Conservation (phyloP, 2,329 filamentous ascomycete species). For the Pseudogymnoascus sp. region DNA sequence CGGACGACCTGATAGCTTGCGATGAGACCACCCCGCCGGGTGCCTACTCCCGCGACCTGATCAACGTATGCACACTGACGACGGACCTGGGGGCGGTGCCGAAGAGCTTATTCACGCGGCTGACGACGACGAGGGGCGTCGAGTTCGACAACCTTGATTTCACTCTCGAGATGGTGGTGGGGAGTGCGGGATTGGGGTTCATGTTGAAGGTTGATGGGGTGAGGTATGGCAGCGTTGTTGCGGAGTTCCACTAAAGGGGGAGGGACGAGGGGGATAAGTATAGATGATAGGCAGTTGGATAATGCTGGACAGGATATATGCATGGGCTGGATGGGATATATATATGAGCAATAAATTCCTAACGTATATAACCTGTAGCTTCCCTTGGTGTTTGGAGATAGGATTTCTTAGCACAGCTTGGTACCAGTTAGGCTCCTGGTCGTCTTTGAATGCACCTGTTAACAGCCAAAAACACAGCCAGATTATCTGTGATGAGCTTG, state of each 20-base stretch:
- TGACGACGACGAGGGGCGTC: conserved; percentile 70
- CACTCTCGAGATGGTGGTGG: conserved; percentile 74
- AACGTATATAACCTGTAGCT: background rate
- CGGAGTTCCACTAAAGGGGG: conserved; percentile 58
- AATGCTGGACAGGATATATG: background rate
- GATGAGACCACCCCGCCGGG: conserved; percentile 58
- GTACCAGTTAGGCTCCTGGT: background rate
- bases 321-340: conserved; percentile 2
- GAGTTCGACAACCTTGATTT: conserved; percentile 80
- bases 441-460: background rate
- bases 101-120: conserved; percentile 60
- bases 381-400: background rate
- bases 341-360: background rate
- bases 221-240: conserved; percentile 67
- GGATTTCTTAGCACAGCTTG: background rate
- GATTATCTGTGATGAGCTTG: background rate
- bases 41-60: conserved; percentile 52
- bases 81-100: conserved; percentile 72
- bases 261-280: background rate
- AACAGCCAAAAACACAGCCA: background rate
- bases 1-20: conserved; percentile 72
- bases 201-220: conserved; percentile 73
- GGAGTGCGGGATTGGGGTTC: conserved; percentile 67
- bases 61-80: conserved; percentile 71
- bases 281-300: background rate